Evolutionary conservation across 345 rosid species (phyloP).

Genomic region (Acer yangbiense): DNA sequence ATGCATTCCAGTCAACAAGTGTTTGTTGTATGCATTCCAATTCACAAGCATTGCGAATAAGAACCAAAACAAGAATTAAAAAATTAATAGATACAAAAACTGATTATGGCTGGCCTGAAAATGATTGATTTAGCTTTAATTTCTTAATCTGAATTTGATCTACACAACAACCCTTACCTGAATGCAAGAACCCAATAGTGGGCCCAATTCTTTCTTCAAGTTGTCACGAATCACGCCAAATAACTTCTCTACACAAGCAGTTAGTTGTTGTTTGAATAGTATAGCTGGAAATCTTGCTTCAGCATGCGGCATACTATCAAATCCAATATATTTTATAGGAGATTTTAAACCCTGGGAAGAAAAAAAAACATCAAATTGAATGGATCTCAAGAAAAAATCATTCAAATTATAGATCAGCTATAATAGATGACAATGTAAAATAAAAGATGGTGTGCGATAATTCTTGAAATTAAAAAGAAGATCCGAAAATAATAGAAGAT

Average conservation of each 20-base stretch:
- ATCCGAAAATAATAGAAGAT: background rate
- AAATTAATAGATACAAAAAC: background rate
- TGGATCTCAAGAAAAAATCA: slow-evolving; percentile 1
- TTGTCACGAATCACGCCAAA: slow-evolving; percentile 97
- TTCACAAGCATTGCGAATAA: background rate
- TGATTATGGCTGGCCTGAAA: background rate
- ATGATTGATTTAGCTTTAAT: background rate
- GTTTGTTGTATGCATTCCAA: background rate
- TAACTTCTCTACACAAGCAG: slow-evolving; percentile 97
- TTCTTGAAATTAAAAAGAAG: background rate
- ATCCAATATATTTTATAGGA: slow-evolving; percentile 70
- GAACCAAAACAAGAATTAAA: background rate
- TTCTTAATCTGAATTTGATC: slow-evolving; percentile 17
- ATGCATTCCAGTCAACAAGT: background rate
- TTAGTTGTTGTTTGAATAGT: slow-evolving; percentile 90
- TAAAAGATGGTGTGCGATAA: no score
- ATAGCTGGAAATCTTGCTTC: slow-evolving; percentile 98
- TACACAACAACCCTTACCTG: slow-evolving; percentile 55
- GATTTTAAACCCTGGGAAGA: slow-evolving; percentile 72
- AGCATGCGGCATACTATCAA: slow-evolving; percentile 70
- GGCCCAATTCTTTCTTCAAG: slow-evolving; percentile 88
- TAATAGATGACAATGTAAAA: background rate
- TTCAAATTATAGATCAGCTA: background rate
- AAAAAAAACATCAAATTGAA: slow-evolving; percentile 25
- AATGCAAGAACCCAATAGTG: slow-evolving; percentile 77